Percentiles rank a stretch among this genome's conserved stretches.
phyloP scores from a whole-genome alignment of 768 basidiomycete genomes.

The Megacollybia marginata region DNA sequence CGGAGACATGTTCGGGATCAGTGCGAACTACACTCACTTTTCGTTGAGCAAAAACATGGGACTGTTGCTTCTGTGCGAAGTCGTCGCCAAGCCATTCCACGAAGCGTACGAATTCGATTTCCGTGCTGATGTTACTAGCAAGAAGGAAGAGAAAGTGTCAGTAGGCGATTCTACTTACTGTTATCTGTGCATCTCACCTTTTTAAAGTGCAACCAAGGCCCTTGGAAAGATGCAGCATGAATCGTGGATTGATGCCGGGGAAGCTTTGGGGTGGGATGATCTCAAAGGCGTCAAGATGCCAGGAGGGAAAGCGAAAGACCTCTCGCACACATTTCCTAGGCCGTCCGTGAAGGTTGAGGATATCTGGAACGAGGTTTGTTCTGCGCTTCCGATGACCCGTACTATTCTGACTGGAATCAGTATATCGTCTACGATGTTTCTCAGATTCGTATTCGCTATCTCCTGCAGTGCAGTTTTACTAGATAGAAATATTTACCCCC shows the following conservation, averaged over 20 bases:
- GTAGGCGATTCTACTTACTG: slow-evolving; percentile 5
- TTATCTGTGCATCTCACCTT: background rate
- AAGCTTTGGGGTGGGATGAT: slow-evolving; percentile 24
- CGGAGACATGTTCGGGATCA: background rate
- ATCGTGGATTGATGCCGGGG: slow-evolving; percentile 37
- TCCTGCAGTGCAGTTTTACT: slow-evolving; percentile 12
- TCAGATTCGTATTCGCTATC: slow-evolving; percentile 34
- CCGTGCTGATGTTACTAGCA: slow-evolving; percentile 28
- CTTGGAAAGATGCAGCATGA: slow-evolving; percentile 30
- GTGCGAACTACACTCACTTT: slow-evolving; percentile 31
- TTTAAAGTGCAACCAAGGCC: slow-evolving; percentile 31
- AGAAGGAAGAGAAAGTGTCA: slow-evolving; percentile 15
- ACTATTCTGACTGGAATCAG: slow-evolving; percentile 12
- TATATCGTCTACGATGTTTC: slow-evolving; percentile 38
- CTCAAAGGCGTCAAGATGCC: slow-evolving; percentile 36
- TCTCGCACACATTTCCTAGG: slow-evolving; percentile 2
- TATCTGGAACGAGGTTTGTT: slow-evolving; percentile 35
- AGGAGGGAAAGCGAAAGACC: slow-evolving; percentile 21
- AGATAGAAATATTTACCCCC: no score
- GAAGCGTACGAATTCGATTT: slow-evolving; percentile 22
- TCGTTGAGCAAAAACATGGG: slow-evolving; percentile 33
- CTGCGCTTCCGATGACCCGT: background rate
- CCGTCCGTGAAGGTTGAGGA: slow-evolving; percentile 9
- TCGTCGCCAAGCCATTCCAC: slow-evolving; percentile 31
- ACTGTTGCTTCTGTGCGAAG: slow-evolving; percentile 37